Evolutionary conservation across 1,284 basidiomycete species (phyloP).

Genomic region (Pascua sp.): DNA sequence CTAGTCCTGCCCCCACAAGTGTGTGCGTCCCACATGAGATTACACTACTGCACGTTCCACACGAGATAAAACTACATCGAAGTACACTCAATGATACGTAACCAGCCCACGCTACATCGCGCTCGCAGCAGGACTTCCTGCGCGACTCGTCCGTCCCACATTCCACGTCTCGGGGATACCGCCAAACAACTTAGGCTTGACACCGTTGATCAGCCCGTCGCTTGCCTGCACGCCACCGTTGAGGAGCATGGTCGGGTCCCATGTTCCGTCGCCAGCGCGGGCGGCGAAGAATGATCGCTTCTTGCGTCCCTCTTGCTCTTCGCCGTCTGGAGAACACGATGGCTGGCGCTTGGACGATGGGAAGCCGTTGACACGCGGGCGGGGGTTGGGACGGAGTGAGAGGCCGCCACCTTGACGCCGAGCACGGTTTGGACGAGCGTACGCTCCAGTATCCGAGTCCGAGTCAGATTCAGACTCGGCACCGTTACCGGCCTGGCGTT

Average conservation of each 20-base stretch:
- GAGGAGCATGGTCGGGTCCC: slow-evolving; percentile 18
- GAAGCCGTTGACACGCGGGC: slow-evolving; percentile 19
- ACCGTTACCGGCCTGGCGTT: slow-evolving; percentile 14
- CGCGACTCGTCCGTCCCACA: slow-evolving; percentile 21
- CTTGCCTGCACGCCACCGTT: slow-evolving; percentile 10
- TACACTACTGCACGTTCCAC: too few relatives aligned
- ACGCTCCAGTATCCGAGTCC: slow-evolving; percentile 26
- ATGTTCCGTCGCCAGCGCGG: slow-evolving; percentile 15
- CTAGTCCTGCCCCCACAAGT: too few relatives aligned
- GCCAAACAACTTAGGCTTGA: slow-evolving; percentile 23
- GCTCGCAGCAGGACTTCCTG: slow-evolving; percentile 30
- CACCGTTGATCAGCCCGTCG: slow-evolving; percentile 18
- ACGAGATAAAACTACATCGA: slow-evolving; percentile 2
- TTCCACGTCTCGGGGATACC: slow-evolving; percentile 25
- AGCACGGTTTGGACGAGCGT: slow-evolving; percentile 20
- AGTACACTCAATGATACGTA: background rate
- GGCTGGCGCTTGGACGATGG: slow-evolving; percentile 17
- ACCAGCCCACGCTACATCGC: slow-evolving; percentile 11
- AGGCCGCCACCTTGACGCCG: slow-evolving; percentile 25
- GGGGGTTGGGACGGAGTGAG: slow-evolving; percentile 20
- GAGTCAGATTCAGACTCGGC: slow-evolving; percentile 25
- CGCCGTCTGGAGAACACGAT: slow-evolving; percentile 13
- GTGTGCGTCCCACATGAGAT: too few relatives aligned
- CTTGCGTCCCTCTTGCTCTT: slow-evolving; percentile 15
- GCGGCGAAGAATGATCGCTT: slow-evolving; percentile 25